Evolutionary conservation across 345 rosid species (phyloP).

Genomic region (Eucalyptus erythrocorys): DNA sequence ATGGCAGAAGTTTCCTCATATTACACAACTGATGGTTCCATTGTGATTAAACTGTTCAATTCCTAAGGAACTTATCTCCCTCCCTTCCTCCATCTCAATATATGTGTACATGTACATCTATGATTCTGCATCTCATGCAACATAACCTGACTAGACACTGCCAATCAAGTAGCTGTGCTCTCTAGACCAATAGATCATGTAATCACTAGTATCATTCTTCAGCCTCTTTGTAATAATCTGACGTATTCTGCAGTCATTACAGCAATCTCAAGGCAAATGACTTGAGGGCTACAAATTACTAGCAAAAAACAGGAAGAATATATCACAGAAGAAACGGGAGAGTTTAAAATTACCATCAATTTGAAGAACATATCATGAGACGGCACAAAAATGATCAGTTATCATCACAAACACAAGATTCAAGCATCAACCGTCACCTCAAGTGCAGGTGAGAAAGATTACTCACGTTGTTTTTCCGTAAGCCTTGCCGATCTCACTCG

Average conservation of each 20-base stretch:
- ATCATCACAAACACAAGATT: not conserved
- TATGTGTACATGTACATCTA: not conserved
- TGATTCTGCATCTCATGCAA: not conserved
- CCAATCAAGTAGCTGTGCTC: not conserved
- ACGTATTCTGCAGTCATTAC: not conserved
- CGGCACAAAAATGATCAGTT: not conserved
- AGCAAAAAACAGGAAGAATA: not conserved
- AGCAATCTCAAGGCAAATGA: not conserved
- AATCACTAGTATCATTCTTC: not conserved
- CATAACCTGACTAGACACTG: not conserved
- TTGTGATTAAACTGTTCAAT: not conserved
- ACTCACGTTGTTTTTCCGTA: conserved; percentile 94
- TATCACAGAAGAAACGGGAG: not conserved
- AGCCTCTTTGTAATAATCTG: not conserved
- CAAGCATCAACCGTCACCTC: not conserved
- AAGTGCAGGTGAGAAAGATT: not conserved
- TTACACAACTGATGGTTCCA: not conserved
- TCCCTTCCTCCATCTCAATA: not conserved
- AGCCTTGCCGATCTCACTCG: conserved; percentile 96
- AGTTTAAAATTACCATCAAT: not conserved
- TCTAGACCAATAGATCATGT: not conserved
- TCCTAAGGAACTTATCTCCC: not conserved
- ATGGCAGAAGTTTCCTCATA: not conserved
- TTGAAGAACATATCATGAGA: not conserved
- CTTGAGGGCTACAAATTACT: not conserved